Evolutionary conservation across 2,329 filamentous ascomycete genomes (phyloP).

Genomic region (Neofusicoccum parvum): DNA sequence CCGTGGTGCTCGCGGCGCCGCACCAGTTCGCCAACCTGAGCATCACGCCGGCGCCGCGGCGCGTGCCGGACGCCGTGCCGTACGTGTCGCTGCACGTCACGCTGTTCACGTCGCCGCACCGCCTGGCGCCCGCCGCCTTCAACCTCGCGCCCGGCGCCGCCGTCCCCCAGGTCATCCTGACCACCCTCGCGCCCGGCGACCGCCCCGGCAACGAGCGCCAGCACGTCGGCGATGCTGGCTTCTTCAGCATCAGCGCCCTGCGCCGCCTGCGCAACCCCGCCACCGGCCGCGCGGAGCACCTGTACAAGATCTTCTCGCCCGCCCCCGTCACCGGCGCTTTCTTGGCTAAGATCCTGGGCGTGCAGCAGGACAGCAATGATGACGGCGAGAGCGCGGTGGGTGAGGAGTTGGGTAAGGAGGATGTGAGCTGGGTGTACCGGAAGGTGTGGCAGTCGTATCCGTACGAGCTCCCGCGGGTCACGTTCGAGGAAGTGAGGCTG

Average conservation of each 20-base stretch:
- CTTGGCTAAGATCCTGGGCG: conserved; percentile 53
- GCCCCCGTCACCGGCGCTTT: conserved; percentile 50
- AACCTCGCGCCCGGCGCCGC: conserved; percentile 58
- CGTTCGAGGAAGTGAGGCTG: conserved; percentile 72
- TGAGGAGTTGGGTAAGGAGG: conserved; percentile 35
- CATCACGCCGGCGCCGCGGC: conserved; percentile 45
- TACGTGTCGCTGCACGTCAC: conserved; percentile 90
- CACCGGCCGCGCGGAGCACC: conserved; percentile 49
- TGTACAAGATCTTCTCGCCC: conserved; percentile 70
- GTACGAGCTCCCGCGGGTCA: conserved; percentile 77
- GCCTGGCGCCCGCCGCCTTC: conserved; percentile 74
- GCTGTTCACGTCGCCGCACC: conserved; percentile 76
- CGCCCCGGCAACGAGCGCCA: conserved; percentile 55
- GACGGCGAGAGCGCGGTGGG: conserved; percentile 30
- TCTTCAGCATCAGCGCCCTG: conserved; percentile 84
- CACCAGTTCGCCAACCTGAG: conserved; percentile 76
- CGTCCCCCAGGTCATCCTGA: conserved; percentile 77
- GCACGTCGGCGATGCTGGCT: conserved; percentile 66
- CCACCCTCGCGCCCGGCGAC: conserved; percentile 70
- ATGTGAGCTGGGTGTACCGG: conserved; percentile 75
- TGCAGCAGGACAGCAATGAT: conserved; percentile 29
- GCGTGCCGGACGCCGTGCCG: conserved; percentile 73
- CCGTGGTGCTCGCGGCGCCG: conserved; percentile 80
- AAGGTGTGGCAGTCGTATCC: conserved; percentile 86
- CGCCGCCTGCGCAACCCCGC: conserved; percentile 63